These are phyloP conservation scores for Exophiala dermatitidis DNA, from an alignment of 2,329 filamentous ascomycete genomes.

Conservation along the genomic window DNA sequence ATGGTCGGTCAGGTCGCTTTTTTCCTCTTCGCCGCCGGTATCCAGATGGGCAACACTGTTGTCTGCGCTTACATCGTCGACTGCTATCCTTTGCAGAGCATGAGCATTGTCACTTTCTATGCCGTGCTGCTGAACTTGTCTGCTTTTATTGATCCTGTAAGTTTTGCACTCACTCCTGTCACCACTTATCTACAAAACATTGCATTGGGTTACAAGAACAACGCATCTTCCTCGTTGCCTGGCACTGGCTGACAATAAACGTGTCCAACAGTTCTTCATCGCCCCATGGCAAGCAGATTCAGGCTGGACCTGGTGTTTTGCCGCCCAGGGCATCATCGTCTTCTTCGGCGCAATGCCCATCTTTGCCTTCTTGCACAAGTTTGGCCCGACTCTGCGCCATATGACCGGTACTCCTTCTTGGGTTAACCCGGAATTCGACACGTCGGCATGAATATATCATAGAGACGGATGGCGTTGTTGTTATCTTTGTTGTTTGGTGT, in stretches of 20 bases:
- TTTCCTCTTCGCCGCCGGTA: neutral
- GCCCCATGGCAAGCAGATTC: slow-evolving; percentile 40
- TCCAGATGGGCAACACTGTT: slow-evolving; percentile 6
- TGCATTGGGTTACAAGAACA: too few species aligned
- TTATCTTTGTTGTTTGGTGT: too few species aligned
- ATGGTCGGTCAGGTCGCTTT: slow-evolving; percentile 5
- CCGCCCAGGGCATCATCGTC: slow-evolving; percentile 43
- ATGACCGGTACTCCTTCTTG: slow-evolving; percentile 37
- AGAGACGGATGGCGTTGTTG: neutral
- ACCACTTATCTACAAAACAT: too few species aligned
- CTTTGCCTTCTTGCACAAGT: slow-evolving; percentile 37
- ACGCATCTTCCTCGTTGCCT: too few species aligned
- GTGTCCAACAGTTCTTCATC: slow-evolving; percentile 43
- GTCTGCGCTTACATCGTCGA: slow-evolving; percentile 39
- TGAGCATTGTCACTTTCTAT: slow-evolving; percentile 50
- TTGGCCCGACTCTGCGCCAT: slow-evolving; percentile 35
- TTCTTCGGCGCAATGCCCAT: slow-evolving; percentile 36
- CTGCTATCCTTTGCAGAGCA: slow-evolving; percentile 49
- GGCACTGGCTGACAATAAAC: neutral
- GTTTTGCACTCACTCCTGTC: slow-evolving; percentile 7
- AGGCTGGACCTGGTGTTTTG: slow-evolving; percentile 49
- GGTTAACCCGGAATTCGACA: slow-evolving; percentile 42
- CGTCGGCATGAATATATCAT: neutral
- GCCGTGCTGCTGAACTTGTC: slow-evolving; percentile 48
- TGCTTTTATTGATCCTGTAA: slow-evolving; percentile 41